Evolutionary conservation across 2,329 filamentous ascomycete species (phyloP), one percentile per base, ranked within the genome.

Genomic region (Alternaria gansuensis): DNA sequence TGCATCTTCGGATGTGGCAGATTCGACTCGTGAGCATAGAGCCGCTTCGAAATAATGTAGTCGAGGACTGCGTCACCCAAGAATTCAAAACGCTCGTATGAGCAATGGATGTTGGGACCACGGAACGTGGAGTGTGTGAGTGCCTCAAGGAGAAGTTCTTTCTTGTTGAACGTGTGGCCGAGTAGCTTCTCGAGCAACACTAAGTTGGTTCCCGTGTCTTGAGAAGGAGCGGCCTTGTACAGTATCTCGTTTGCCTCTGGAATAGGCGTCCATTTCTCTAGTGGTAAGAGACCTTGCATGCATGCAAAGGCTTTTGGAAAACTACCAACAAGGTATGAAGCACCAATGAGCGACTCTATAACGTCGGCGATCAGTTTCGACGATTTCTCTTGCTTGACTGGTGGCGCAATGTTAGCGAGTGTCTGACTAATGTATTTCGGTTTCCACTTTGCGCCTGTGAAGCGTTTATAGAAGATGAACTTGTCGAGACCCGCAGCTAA

Each of bases 31-130:
- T 82, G 78, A 0, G 79, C 69, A 74, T 86, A 90, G 5, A 94
- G 78, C n/a, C 79, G 82, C 0, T 79, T 81, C 7, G 91, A 87
- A 48, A 97, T 81, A 54, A 97, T 81, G 66, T 88, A 85, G 76
- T 98, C 94, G 0, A 98, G 85, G 2, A 97, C 82, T 0, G 92
- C 86, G 67, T 98, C 94, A 1, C 94, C 94, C 0, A 97, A 80
- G 69, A 95, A 97, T 71, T 97, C 94, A 1, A 97, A 84, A 0
- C 93, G 86, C 65, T 97, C 90, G 68, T 88, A 88, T 0, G 83
- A 85, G 34, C 78, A 75, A 4, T 83, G 80, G 14, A 79, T 76
- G 29, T 80, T 63, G 1, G 67, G 66, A 1, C 72, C 73, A 0
- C 39, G 81, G 50, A 82, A 83, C 0, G 91, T 93, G 0, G 87